Base-by-base conservation (phyloP, 164 flowering plant species). In the Cinnamomum micranthum region DNA sequence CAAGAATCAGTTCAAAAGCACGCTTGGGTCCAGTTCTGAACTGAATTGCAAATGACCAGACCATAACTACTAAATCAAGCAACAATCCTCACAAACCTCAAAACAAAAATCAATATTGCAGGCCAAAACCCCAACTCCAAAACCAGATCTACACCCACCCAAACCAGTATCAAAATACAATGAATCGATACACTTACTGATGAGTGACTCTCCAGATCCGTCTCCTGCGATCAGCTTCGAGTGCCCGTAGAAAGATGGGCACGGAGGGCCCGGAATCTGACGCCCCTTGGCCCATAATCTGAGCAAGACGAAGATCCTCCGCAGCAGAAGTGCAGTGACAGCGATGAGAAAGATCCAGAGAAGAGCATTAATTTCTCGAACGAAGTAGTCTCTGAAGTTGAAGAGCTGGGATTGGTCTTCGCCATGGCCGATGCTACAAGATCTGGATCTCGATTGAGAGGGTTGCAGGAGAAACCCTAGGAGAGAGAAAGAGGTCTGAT, bases 211-310 rank as follows among this genome's bases (percentile, higher is more conserved):
- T 2, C 65, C 73, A 50, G 80, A 73, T 69, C 77, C 71, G 24
- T 77, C 59, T 23, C 75, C 75, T 17, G 82, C 78, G 69, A 87
- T 28, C 52, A 84, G 79, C 71, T 33, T 76, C 73, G 75, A 74
- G 62, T 88, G 89, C 68, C 92, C 90, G 50, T 75, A 86, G 66
- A 88, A 86, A 24, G 86, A 85, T 15, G 86, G 79, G 60, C 81
- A 87, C 1, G 88, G 90, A 55, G 87, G 92, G 0, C 92, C 90
- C 4, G 92, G 86, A 59, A 88, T 81, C 2, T 6, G 63, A 1
- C 77, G 47, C 19, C 81, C 89, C 33, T 80, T 74, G 27, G 63
- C 31, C 90, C 90, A 87, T 5, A 88, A 65, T 12, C 65, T 73
- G 41, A 88, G 15, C 50, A 88, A 69, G 55, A 59, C 65, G 50